These are phyloP conservation scores for Periconia sp. DNA, from an alignment of 2,329 filamentous ascomycete genomes.

Conservation along the genomic window DNA sequence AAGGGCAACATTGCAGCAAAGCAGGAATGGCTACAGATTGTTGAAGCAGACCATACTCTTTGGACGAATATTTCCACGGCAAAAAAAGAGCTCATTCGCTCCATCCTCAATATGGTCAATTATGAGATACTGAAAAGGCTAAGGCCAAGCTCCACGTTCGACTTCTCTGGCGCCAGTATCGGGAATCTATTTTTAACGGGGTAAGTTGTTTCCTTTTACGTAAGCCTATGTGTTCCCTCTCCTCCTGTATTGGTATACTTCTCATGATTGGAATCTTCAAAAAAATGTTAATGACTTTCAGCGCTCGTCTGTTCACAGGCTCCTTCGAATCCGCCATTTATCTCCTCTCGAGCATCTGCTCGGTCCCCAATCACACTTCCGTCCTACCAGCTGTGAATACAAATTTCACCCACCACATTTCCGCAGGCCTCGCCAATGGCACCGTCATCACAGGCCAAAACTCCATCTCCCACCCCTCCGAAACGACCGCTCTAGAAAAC, in stretches of 20 bases:
- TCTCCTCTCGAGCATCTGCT: conserved; percentile 83
- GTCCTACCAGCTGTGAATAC: conserved; percentile 92
- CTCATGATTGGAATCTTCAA: too few relatives aligned
- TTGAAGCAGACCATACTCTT: conserved; percentile 79
- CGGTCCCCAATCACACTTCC: conserved; percentile 75
- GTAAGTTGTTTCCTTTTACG: conserved; percentile 38
- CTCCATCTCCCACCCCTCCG: conserved; percentile 49
- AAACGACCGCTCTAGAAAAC: conserved; percentile 32
- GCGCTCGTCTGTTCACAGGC: conserved; percentile 87
- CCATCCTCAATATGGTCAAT: conserved; percentile 57
- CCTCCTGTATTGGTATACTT: too few relatives aligned
- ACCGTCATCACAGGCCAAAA: conserved; percentile 88
- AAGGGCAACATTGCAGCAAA: conserved; percentile 66
- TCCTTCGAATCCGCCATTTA: conserved; percentile 94
- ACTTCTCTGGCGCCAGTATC: conserved; percentile 58
- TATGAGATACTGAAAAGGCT: conserved; percentile 57
- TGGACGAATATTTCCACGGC: conserved; percentile 66
- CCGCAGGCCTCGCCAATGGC: conserved; percentile 78
- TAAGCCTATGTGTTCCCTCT: too few relatives aligned
- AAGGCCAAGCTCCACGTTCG: conserved; percentile 54
- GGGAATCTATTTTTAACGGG: conserved; percentile 59
- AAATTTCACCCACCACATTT: conserved; percentile 95
- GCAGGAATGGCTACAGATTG: conserved; percentile 84
- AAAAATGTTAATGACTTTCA: conserved; percentile 45
- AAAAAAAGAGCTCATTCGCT: conserved; percentile 59